phyloP scores from a whole-genome alignment of 768 basidiomycete species.

The Rhodocollybia butyracea region DNA sequence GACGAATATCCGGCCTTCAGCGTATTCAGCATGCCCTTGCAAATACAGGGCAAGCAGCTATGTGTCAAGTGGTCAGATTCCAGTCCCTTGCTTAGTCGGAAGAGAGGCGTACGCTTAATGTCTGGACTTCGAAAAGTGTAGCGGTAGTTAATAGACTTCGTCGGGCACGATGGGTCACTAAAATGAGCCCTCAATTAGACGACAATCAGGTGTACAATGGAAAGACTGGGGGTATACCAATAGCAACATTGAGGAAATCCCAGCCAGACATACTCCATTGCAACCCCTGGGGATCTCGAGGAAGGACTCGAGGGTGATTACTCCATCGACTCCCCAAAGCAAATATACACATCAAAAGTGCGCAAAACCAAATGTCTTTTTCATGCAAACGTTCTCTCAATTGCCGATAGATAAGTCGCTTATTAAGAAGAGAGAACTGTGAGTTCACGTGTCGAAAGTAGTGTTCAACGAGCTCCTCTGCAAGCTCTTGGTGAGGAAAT shows the following conservation, averaged over 20 bases:
- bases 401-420: constrained; percentile 63
- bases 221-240: constrained; percentile 32
- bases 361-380: constrained; percentile 55
- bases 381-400: constrained; percentile 53
- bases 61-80: constrained; percentile 5
- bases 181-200: constrained; percentile 10
- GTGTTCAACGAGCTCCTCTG: constrained; percentile 52
- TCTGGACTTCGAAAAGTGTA: constrained; percentile 62
- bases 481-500: constrained; percentile 67
- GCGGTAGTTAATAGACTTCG: constrained; percentile 54
- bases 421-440: constrained; percentile 67
- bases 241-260: constrained; percentile 55
- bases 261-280: constrained; percentile 58
- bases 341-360: constrained; percentile 60
- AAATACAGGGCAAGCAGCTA: constrained; percentile 57
- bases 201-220: not conserved
- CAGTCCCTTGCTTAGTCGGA: not conserved
- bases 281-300: constrained; percentile 21
- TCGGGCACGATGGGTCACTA: constrained; percentile 50
- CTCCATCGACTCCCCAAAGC: constrained; percentile 69
- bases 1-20: constrained; percentile 52
- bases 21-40: constrained; percentile 43
- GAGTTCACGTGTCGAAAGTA: constrained; percentile 65
- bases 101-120: constrained; percentile 33
- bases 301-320: constrained; percentile 56